Conservation (phyloP, 192 early-diverging fungal genomes). For the Entomortierella parvispora region DNA sequence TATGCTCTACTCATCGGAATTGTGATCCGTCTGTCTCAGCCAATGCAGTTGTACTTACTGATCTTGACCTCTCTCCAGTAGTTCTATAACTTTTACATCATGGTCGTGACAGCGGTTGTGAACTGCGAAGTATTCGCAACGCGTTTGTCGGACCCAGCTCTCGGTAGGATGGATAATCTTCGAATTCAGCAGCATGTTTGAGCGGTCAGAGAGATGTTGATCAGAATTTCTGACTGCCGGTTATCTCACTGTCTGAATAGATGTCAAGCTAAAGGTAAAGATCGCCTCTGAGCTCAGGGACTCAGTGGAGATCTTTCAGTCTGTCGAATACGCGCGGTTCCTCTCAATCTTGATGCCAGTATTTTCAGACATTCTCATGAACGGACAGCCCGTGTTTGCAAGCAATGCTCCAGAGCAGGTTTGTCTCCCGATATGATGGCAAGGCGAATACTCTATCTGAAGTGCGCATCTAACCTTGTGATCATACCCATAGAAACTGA, state of each 20-base stretch:
- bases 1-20: too few species aligned
- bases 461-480: not conserved
- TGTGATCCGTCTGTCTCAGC: too few species aligned
- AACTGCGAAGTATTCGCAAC: conserved; percentile 62
- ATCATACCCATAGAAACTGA: conserved; percentile 74
- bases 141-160: conserved; percentile 59
- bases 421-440: not conserved
- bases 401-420: conserved; percentile 82
- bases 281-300: conserved; percentile 90
- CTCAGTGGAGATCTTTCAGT: conserved; percentile 90
- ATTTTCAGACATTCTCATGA: conserved; percentile 79
- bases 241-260: not conserved
- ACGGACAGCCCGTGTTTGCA: conserved; percentile 77
- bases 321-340: conserved; percentile 84
- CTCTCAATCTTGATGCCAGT: conserved; percentile 84
- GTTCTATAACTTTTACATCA: conserved; percentile 5
- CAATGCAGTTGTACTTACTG: too few species aligned
- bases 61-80: too few species aligned
- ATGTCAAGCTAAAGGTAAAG: conserved; percentile 74
- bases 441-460: not conserved
- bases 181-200: too few species aligned
- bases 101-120: conserved; percentile 40
- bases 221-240: not conserved
- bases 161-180: too few species aligned
- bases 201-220: too few species aligned